Conservation (phyloP, 1,139 yeast genomes). For the Meyerozyma carpophila region DNA sequence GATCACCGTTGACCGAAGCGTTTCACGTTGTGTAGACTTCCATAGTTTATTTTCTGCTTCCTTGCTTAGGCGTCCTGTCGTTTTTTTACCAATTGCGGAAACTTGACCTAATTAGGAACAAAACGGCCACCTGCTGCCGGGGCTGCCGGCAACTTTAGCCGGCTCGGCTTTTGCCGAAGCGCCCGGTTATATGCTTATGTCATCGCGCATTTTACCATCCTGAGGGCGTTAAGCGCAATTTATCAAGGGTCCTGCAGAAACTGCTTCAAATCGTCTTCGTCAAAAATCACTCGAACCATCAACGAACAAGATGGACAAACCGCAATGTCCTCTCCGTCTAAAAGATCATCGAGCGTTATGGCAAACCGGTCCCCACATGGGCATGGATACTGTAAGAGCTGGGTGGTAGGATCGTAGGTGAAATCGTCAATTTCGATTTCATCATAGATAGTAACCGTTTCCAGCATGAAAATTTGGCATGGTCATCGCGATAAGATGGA, state of each 20-base stretch:
- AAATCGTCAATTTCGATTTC: slow-evolving; percentile 97
- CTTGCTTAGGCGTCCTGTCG: neutral
- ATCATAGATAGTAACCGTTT: slow-evolving; percentile 71
- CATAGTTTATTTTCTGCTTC: neutral
- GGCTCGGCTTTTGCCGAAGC: neutral
- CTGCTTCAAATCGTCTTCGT: slow-evolving; percentile 43
- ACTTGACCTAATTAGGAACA: neutral
- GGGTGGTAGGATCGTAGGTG: slow-evolving; percentile 77
- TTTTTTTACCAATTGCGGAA: neutral
- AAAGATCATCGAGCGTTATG: slow-evolving; percentile 75
- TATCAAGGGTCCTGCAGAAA: slow-evolving; percentile 8
- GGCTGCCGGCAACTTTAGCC: neutral
- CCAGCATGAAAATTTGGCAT: neutral
- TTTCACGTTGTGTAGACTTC: neutral
- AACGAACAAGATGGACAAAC: slow-evolving; percentile 95
- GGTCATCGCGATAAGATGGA: neutral
- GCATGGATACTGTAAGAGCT: slow-evolving; percentile 89
- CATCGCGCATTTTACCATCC: too few species aligned
- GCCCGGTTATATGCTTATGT: neutral
- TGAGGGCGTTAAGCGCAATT: too few species aligned
- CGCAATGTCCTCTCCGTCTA: slow-evolving; percentile 90
- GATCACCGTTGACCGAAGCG: neutral
- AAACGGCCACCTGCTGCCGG: neutral
- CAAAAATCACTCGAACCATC: slow-evolving; percentile 89
- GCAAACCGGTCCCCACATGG: slow-evolving; percentile 98